Conservation (phyloP, 306 rosid genomes). For the Vigna nakashimae region DNA sequence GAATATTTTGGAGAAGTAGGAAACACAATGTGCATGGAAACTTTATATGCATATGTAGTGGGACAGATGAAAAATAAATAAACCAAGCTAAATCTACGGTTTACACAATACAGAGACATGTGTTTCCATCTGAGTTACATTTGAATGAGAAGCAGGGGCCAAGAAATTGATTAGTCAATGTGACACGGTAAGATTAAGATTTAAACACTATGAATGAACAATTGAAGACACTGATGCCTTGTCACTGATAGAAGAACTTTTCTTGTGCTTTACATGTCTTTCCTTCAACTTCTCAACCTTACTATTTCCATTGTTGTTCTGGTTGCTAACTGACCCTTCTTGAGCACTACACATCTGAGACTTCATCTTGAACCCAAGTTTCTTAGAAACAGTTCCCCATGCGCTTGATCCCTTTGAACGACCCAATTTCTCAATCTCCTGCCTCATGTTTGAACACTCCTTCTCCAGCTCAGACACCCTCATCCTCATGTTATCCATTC, state of each 20-base stretch:
- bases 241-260: conserved; percentile 60
- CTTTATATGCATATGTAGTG: conserved; percentile 41
- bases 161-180: conserved; percentile 36
- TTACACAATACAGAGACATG: conserved; percentile 44
- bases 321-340: conserved; percentile 89
- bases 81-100: conserved; percentile 44
- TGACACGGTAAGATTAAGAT: conserved; percentile 7
- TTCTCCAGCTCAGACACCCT: conserved; percentile 97
- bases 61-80: not conserved
- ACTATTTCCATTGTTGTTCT: conserved; percentile 54
- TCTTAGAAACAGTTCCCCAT: conserved; percentile 89
- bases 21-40: conserved; percentile 33
- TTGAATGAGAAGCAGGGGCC: conserved; percentile 39
- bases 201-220: conserved; percentile 26
- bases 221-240: conserved; percentile 48
- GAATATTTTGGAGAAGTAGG: conserved; percentile 23
- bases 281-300: conserved; percentile 83
- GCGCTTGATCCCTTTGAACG: conserved; percentile 65
- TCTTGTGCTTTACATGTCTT: conserved; percentile 74
- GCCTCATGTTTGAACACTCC: conserved; percentile 96
- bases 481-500: conserved; percentile 98
- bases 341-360: conserved; percentile 99
- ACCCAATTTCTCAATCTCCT: conserved; percentile 91
- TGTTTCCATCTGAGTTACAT: conserved; percentile 51
- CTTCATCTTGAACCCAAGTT: conserved; percentile 84